Conservation (phyloP, 164 flowering plant genomes). For the Magnolia changhungtana region DNA sequence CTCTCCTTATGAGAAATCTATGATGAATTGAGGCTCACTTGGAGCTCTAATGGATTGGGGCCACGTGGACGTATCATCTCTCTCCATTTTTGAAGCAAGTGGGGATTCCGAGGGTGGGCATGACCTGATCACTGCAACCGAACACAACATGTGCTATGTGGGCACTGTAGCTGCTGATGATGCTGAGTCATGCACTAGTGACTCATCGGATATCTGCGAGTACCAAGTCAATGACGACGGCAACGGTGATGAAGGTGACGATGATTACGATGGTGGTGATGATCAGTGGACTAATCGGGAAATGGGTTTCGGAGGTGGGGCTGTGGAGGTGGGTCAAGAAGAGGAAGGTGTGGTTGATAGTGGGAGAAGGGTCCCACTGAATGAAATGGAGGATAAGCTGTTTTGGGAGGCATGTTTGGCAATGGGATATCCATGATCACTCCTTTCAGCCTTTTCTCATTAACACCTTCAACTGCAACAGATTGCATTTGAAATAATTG, state of each 20-base stretch:
- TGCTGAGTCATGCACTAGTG: constrained; percentile 12
- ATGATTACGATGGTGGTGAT: not conserved
- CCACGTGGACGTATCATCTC: not conserved
- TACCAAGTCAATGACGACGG: not conserved
- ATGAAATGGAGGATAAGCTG: not conserved
- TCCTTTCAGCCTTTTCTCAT: not conserved
- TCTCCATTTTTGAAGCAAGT: constrained; percentile 9
- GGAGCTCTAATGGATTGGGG: not conserved
- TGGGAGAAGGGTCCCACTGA: not conserved
- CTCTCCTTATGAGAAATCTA: not conserved
- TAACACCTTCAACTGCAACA: no score
- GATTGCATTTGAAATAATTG: no score
- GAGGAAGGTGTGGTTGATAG: not conserved
- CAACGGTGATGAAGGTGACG: not conserved
- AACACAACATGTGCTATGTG: not conserved
- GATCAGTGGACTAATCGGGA: not conserved
- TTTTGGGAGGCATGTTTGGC: constrained; percentile 6
- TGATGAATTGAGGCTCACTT: no score
- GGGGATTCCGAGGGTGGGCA: constrained; percentile 19
- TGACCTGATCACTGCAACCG: not conserved
- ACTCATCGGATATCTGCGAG: not conserved
- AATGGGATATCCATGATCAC: constrained; percentile 1
- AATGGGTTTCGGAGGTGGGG: not conserved
- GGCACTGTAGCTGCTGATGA: not conserved
- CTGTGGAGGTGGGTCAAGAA: not conserved